Evolutionary conservation across 306 rosid species (phyloP).

Genomic region (Urtica urens): DNA sequence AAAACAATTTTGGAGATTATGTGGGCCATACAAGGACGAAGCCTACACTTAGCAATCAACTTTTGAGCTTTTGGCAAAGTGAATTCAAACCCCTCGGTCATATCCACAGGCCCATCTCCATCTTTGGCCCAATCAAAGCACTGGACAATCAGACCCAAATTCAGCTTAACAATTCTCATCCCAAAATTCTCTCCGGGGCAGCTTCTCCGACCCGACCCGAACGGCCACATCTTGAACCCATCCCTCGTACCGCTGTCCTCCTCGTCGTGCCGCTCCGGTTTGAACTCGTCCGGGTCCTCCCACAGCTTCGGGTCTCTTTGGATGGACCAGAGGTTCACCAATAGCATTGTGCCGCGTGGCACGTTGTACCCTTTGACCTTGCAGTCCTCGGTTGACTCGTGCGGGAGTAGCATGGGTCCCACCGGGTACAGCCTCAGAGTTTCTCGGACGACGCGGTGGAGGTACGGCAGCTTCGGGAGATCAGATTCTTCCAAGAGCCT

Average conservation of each 20-base stretch:
- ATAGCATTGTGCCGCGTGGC: constrained; percentile 30
- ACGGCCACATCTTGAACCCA: not conserved
- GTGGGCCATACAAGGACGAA: not conserved
- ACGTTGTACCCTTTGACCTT: constrained; percentile 26
- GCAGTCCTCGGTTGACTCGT: constrained; percentile 24
- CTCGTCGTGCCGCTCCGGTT: constrained; percentile 35
- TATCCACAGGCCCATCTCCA: constrained; percentile 6
- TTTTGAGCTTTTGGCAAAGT: constrained; percentile 17
- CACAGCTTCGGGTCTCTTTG: constrained; percentile 24
- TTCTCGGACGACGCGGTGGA: constrained; percentile 18
- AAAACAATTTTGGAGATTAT: not conserved
- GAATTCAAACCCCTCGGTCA: constrained; percentile 17
- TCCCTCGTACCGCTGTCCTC: not conserved
- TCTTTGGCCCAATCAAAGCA: constrained; percentile 2
- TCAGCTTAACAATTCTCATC: not conserved
- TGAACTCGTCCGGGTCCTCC: constrained; percentile 21
- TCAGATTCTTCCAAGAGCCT: constrained; percentile 17
- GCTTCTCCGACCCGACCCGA: not conserved
- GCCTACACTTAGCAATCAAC: constrained; percentile 1
- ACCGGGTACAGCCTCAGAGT: constrained; percentile 30
- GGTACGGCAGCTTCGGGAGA: constrained; percentile 18
- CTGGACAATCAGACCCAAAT: not conserved
- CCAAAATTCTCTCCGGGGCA: not conserved
- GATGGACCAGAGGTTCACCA: constrained; percentile 35
- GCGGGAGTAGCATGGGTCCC: constrained; percentile 25